Base-by-base conservation (phyloP, 2,329 filamentous ascomycete species). In the Lomentospora prolificans region DNA sequence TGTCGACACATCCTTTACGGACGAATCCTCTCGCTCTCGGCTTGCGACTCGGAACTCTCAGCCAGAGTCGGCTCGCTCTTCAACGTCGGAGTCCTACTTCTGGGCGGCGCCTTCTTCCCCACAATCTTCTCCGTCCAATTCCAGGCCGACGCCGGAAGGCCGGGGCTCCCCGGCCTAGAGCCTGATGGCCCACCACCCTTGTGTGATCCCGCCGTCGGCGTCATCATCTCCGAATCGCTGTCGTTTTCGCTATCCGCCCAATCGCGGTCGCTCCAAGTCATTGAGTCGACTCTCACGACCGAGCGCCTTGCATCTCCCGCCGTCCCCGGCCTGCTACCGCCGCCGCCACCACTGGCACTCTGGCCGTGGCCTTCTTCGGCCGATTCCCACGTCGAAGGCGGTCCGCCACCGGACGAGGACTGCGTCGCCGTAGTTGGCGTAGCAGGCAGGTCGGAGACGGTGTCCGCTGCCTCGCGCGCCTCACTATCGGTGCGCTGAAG, bases 241-340 rank as follows among this genome's bases (percentile, higher is more conserved):
- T 76, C 74, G 46, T 72, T 69, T 41, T 69, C 74, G 57, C 71
- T 81, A 60, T 84, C 81, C 8, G 72, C 72, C 72, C 82, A 85
- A 64, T 86, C 82, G 9, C 77, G 72, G 51, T 87, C 84, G 64
- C 81, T 86, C 85, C 85, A 88, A 3, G 75, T 76, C 55, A 78
- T 72, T 3, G 80, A 84, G 61, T 86, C 83, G 24, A 65, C 61
- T 31, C 73, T 61, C 27, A 67, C 66, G 4, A 58, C 55, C 31
- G 22, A 52, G 31, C 22, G 57, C 27, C 4, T 44, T 48, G 24
- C 39, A 12, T 27, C 27, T n/a, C 48, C 36, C 51, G 12, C 28
- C 22, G 28, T 54, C 41, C 14, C 24, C 33, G 8, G 58, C 46
- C n/a, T 30, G 25, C 27, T 30, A 8, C 44, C 17, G n/a, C 39